Conservation (phyloP, 1,284 basidiomycete genomes). For the Puccinia triticina region DNA sequence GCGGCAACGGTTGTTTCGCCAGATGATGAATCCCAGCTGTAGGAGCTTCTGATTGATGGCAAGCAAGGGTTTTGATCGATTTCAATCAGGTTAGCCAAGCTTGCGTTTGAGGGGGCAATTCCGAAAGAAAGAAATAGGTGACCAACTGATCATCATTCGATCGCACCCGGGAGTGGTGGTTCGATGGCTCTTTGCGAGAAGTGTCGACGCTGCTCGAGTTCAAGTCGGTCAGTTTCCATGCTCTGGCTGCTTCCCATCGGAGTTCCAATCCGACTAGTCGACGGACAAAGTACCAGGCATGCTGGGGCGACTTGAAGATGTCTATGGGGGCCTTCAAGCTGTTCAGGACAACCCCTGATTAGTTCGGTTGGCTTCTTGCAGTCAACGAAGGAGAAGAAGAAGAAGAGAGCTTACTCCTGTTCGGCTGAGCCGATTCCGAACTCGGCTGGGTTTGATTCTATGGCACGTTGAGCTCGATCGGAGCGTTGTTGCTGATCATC, state of each 20-base stretch:
- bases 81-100: background rate
- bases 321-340: slow-evolving; percentile 9
- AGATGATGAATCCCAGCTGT: slow-evolving; percentile 39
- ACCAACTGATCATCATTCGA: slow-evolving; percentile 26
- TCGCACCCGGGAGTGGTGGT: background rate
- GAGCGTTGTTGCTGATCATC: background rate
- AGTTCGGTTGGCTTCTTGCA: background rate
- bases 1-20: slow-evolving; percentile 11
- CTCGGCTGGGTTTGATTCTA: background rate
- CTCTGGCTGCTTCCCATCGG: slow-evolving; percentile 45
- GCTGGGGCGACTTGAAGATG: slow-evolving; percentile 43
- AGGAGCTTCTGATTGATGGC: slow-evolving; percentile 12
- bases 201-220: background rate
- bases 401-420: background rate
- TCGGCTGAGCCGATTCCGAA: background rate
- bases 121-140: background rate
- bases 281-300: slow-evolving; percentile 49
- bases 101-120: background rate
- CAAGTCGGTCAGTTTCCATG: slow-evolving; percentile 48
- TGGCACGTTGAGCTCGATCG: background rate
- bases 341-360: background rate
- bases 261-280: slow-evolving; percentile 49
- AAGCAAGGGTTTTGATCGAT: background rate
- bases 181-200: background rate
- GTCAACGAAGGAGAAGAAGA: background rate